Evolutionary conservation across 345 rosid genomes (phyloP), one percentile per base, ranked within the genome.

Genomic region (Eucalyptus cladocalyx): DNA sequence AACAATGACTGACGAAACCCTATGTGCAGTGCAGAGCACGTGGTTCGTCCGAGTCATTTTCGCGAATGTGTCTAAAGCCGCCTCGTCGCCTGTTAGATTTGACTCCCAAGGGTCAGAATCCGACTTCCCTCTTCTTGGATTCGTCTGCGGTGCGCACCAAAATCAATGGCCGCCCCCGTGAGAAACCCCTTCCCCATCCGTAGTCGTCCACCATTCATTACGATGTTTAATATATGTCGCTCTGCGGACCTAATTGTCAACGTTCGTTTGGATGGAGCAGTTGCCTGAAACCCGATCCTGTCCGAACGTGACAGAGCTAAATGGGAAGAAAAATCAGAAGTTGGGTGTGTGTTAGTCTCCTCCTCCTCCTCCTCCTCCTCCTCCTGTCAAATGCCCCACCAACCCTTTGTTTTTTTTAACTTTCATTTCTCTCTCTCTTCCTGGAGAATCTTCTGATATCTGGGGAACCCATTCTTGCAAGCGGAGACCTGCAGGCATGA

Each of bases 391-490:
- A 58, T 26, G 5, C 45, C 47, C 47, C 23, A 7, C 40, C 80
- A 34, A 32, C 80, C 34, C 53, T 62, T 80, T 18, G 26, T 86
- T n/a, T n/a, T 37, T 18, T 37, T 60, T 45, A 18, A 32, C 85
- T 86, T 81, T 92, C 89, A 94, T 88, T 97, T 93, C 89, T 91
- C 89, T 90, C 98, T 93, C 89, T 93, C 94, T 89, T 91, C 95
- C 83, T 91, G 94, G 69, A 93, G 92, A 85, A 93, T 93, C 94
- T 95, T 97, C 67, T 93, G 95, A 83, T 95, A 94, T 87, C 99
- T 94, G 9, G 98, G 96, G 89, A 95, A 95, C 87, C 93, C 97
- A 32, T 94, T 95, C 93, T 96, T 96, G 91, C 95, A 95, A 89
- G 97, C 97, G 43, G 99, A 96, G 89, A 98, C 95, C 99, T 98